Percentiles rank a stretch among this genome's conserved stretches.
Conservation (phyloP, 805 yeast species). For the Cyberlindnera maritima region DNA sequence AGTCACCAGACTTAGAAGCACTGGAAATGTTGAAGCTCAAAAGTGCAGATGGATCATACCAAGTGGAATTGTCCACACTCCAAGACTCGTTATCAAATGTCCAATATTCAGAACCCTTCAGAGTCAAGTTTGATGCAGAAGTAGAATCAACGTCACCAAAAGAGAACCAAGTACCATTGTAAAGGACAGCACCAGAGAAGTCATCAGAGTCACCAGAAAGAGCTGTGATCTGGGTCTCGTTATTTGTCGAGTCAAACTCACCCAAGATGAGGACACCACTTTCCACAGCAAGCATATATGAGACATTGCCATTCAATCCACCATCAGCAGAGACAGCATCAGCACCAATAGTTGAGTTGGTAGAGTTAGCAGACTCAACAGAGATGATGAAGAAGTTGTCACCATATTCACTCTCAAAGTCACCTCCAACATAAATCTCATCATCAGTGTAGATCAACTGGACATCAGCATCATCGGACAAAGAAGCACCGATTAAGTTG, state of each 20-base stretch:
- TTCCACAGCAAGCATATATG: conserved; percentile 30
- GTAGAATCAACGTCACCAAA: conserved; percentile 34
- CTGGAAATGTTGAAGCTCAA: conserved; percentile 33
- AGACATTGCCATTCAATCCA: conserved; percentile 40
- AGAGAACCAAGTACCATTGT: conserved; percentile 40
- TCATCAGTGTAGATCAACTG: conserved; percentile 32
- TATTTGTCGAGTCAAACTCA: conserved; percentile 36
- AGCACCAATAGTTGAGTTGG: conserved; percentile 18
- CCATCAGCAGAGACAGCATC: conserved; percentile 30
- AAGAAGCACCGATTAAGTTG: conserved; percentile 28
- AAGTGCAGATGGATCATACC: conserved; percentile 32
- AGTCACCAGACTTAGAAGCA: conserved; percentile 15
- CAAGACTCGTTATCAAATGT: conserved; percentile 40
- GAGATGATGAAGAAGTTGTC: conserved; percentile 37
- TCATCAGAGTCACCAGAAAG: conserved; percentile 29
- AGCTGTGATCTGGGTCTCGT: conserved; percentile 30
- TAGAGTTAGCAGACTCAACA: conserved; percentile 19
- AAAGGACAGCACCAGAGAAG: conserved; percentile 36
- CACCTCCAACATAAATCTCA: conserved; percentile 48
- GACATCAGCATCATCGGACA: conserved; percentile 42
- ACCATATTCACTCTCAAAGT: conserved; percentile 37
- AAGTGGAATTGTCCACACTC: conserved; percentile 37
- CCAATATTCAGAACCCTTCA: conserved; percentile 40
- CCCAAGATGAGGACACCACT: conserved; percentile 47
- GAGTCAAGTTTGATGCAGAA: conserved; percentile 24